Base-by-base conservation (phyloP, 2,329 filamentous ascomycete species). In the Nothophaeocryptopus gaeumannii region DNA sequence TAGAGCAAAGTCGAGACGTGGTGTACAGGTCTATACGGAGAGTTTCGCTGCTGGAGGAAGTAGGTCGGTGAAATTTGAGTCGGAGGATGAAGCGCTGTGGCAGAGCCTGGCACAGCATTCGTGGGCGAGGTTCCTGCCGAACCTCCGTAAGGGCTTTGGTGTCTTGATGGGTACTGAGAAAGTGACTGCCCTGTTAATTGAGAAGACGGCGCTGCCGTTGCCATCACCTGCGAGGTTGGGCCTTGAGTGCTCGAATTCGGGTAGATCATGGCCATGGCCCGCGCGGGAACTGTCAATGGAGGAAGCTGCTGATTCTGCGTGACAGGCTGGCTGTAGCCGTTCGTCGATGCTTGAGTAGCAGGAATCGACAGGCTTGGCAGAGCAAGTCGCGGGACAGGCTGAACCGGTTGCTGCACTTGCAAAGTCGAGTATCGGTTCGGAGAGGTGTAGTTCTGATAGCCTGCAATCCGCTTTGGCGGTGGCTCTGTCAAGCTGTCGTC, bases 1-100 rank as follows among this genome's bases (percentile, higher is more conserved):
- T 93, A 89, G 29, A 96, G 77, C n/a, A 97, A 80, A 0, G 89
- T 95, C 60, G 93, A 90, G 51, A 96, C 89, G 53, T 89, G 82
- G 45, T 91, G 86, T 34, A 96, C 86, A 1, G 92, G 92, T 56
- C 89, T 88, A 71, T 97, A 97, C 2, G 93, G 93, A 47, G 92
- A 97, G 56, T 88, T 85, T 49, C 93, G 82, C 67, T 96, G 89
- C 63, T 88, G 86, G 33, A 96, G 77, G 70, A 95, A 95, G 63
- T 89, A 82, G 9, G 88, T 91, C 1, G 92, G 92, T 30, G 93
- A 97, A 56, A 93, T 80, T 30, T 88, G 85, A 38, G 83, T 81
- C 5, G 63, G 55, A 36, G 63, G 63, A 33, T 66, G 64, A 30
- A 64, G 81, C 45, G 83, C 79, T 9, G 78, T 73, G 9, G 74